phyloP scores from a whole-genome alignment of 2,329 filamentous ascomycete species.

The Exophiala sideris region DNA sequence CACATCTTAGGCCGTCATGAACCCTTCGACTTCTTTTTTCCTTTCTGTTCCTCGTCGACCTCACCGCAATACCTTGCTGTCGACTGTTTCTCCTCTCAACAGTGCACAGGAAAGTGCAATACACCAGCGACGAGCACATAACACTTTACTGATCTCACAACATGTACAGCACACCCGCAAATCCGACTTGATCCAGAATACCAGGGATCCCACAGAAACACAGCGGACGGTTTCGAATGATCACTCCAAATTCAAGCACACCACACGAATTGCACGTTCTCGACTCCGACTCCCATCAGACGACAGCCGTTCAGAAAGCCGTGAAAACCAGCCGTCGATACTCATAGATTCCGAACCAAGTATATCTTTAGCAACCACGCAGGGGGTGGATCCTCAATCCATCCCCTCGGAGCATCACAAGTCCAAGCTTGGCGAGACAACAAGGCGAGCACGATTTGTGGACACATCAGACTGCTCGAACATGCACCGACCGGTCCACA shows the following conservation, averaged over 20 bases:
- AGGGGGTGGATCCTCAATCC: slow-evolving; percentile 15
- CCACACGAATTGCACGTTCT: not conserved
- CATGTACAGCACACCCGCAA: too few relatives aligned
- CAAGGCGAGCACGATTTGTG: not conserved
- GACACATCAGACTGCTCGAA: slow-evolving; percentile 1
- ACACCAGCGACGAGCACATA: not conserved
- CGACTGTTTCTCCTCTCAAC: slow-evolving; percentile 1
- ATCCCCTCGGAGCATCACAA: slow-evolving; percentile 17
- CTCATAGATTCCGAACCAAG: not conserved
- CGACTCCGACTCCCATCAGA: too few relatives aligned
- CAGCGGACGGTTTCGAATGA: too few relatives aligned
- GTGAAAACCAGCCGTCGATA: not conserved
- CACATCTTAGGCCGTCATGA: slow-evolving; percentile 18
- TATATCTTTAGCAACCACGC: slow-evolving; percentile 2
- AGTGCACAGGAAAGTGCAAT: not conserved
- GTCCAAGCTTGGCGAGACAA: not conserved
- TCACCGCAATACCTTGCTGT: slow-evolving; percentile 7
- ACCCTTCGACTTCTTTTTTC: slow-evolving; percentile 4
- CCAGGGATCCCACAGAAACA: too few relatives aligned
- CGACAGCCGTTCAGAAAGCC: too few relatives aligned
- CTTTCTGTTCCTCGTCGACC: slow-evolving; percentile 10
- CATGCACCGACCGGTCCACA: slow-evolving; percentile 24
- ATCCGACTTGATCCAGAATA: too few relatives aligned
- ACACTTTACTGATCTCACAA: not conserved
- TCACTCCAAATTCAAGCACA: not conserved